Percentiles rank a stretch among this genome's conserved stretches.
Conservation (phyloP, 2,329 filamentous ascomycete species). For the Botrytis squamosa region DNA sequence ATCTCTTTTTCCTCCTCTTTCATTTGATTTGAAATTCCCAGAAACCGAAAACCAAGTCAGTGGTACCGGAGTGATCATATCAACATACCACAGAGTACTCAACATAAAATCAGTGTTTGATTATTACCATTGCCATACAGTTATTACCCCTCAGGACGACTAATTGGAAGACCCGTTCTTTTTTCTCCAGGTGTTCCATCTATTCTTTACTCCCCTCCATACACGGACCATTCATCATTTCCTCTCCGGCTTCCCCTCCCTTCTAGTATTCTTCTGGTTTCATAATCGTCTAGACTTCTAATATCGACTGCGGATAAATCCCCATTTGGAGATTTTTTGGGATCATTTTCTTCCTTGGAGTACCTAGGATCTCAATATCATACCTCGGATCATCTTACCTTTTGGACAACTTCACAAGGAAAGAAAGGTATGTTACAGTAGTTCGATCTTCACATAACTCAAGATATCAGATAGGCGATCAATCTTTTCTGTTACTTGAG, state of each 20-base stretch:
- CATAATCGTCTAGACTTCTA: constrained; percentile 1
- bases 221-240: constrained; percentile 7
- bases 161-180: constrained; percentile 1
- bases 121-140: neutral
- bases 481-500: constrained; percentile 3
- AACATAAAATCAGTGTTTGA: constrained; percentile 1
- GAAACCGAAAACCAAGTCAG: constrained; percentile 19
- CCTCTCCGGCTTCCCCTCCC: neutral
- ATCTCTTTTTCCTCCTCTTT: neutral
- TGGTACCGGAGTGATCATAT: constrained; percentile 7
- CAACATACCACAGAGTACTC: neutral
- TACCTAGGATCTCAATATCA: neutral
- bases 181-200: constrained; percentile 4
- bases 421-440: constrained; percentile 6
- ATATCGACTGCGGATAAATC: neutral
- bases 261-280: neutral
- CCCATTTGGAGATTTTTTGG: neutral
- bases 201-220: neutral
- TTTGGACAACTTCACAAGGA: neutral
- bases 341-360: neutral
- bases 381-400: neutral
- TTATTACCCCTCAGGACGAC: constrained; percentile 1
- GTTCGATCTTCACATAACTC: constrained; percentile 7
- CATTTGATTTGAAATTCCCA: constrained; percentile 8
- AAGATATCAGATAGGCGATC: constrained; percentile 6